phyloP scores from a whole-genome alignment of 352 stramenopile genomes.

The Phytophthora meadii region DNA sequence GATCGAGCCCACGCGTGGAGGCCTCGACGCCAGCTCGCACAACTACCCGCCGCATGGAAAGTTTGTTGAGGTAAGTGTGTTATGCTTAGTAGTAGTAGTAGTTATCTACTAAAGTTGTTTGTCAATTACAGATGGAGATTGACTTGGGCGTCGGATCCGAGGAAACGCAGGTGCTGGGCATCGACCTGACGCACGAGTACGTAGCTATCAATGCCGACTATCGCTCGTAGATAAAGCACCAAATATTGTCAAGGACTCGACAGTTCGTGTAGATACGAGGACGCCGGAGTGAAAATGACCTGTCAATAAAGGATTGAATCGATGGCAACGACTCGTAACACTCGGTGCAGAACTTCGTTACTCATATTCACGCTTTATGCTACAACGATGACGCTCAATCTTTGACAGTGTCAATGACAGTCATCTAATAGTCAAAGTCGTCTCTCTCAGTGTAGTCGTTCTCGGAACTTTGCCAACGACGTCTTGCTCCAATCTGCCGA shows the following conservation, averaged over 20 bases:
- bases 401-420: background rate
- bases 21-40: slow-evolving; percentile 77
- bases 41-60: slow-evolving; percentile 95
- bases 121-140: slow-evolving; percentile 85
- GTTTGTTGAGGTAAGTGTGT: slow-evolving; percentile 89
- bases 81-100: no score
- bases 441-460: slow-evolving; percentile 39
- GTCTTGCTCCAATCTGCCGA: slow-evolving; percentile 36
- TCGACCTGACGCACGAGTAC: slow-evolving; percentile 98
- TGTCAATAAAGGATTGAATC: slow-evolving; percentile 11
- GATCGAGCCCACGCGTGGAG: slow-evolving; percentile 77
- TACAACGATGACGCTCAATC: no score
- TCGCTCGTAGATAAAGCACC: slow-evolving; percentile 84
- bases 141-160: slow-evolving; percentile 91
- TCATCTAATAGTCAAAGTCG: slow-evolving; percentile 37
- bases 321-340: no score
- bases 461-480: slow-evolving; percentile 20
- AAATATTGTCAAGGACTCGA: slow-evolving; percentile 14
- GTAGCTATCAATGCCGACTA: slow-evolving; percentile 99
- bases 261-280: slow-evolving; percentile 8
- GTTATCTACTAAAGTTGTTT: background rate
- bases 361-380: no score
- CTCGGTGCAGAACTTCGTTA: no score
- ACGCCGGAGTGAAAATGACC: slow-evolving; percentile 6
- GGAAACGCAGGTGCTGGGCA: slow-evolving; percentile 92